Base-by-base conservation (phyloP, 257 asterid species). In the Buddleja alternifolia region DNA sequence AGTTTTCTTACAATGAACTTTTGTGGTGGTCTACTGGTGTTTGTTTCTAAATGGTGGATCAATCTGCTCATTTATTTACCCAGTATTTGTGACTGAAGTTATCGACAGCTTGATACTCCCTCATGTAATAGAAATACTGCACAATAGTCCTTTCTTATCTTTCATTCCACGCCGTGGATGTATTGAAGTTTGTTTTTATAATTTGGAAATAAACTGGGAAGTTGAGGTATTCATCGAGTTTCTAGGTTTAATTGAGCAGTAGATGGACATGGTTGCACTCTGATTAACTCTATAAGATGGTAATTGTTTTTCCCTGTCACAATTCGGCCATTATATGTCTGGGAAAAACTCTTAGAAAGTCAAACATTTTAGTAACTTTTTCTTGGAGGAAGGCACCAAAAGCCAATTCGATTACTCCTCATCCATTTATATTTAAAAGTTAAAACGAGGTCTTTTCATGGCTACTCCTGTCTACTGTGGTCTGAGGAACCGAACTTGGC, bases 21-120 rank as follows among this genome's bases (percentile, higher is more conserved):
- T 59, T 59, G 29, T 59, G 0, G 32, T 59, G 34, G n/a, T 59
- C 48, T 37, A 17, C 29, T 59, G 65, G 41, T n/a, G n/a, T n/a
- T n/a, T n/a, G n/a, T n/a, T n/a, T n/a, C n/a, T n/a, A n/a, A n/a
- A n/a, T n/a, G n/a, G n/a, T n/a, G n/a, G n/a, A n/a, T n/a, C n/a
- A n/a, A n/a, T n/a, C n/a, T n/a, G n/a, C n/a, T n/a, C n/a, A n/a
- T n/a, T 32, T 59, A 48, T 37, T 59, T 59, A 4, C 53, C 41
- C 59, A 15, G 4, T 46, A 29, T 9, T 2, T 42, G n/a, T n/a
- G 7, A 7, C 45, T 42, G 23, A 25, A 45, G 69, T 46, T 45
- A 32, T 63, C 8, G 45, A 25, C 25, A 23, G 54, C 8, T 8
- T 44, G 34, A 25, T 24, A 6, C n/a, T 58, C 47, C 64, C 8